These are phyloP conservation scores for Lipomyces lipofer DNA, from an alignment of 805 yeast genomes.

Conservation along the genomic window DNA sequence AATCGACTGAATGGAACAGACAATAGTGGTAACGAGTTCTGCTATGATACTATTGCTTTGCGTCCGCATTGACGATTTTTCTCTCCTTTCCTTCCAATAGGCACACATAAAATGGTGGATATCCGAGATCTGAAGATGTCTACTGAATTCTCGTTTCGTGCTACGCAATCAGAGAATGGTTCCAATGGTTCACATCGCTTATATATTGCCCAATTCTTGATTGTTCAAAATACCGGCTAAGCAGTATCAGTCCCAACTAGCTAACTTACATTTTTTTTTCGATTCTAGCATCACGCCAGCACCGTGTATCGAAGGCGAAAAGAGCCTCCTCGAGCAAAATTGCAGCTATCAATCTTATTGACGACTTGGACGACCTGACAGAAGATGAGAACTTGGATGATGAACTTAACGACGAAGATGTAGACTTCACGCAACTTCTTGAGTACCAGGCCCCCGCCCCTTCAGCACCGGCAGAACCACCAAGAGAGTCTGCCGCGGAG, in stretches of 20 bases:
- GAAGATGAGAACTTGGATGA: background rate
- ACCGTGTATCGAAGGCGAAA: background rate
- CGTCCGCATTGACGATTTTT: too few species aligned
- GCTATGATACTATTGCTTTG: too few species aligned
- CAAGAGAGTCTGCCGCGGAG: too few species aligned
- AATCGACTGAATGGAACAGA: too few species aligned
- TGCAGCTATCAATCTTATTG: background rate
- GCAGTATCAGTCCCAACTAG: too few species aligned
- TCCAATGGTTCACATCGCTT: background rate
- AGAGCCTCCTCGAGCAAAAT: background rate
- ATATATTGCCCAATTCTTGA: too few species aligned
- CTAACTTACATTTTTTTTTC: background rate
- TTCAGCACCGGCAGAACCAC: too few species aligned
- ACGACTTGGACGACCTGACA: background rate
- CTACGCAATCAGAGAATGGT: background rate
- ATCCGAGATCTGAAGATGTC: background rate
- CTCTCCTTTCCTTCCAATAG: too few species aligned
- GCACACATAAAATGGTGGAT: too few species aligned
- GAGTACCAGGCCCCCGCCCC: background rate
- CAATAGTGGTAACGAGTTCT: too few species aligned
- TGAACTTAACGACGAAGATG: background rate
- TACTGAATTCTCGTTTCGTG: slow-evolving; percentile 1
- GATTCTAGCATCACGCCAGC: background rate
- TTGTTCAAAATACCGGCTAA: too few species aligned
- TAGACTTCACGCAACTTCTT: background rate